Percentiles rank a stretch among this genome's conserved stretches.
Evolutionary conservation across 768 basidiomycete genomes (phyloP).

Genomic region (Pleurotus giganteus): DNA sequence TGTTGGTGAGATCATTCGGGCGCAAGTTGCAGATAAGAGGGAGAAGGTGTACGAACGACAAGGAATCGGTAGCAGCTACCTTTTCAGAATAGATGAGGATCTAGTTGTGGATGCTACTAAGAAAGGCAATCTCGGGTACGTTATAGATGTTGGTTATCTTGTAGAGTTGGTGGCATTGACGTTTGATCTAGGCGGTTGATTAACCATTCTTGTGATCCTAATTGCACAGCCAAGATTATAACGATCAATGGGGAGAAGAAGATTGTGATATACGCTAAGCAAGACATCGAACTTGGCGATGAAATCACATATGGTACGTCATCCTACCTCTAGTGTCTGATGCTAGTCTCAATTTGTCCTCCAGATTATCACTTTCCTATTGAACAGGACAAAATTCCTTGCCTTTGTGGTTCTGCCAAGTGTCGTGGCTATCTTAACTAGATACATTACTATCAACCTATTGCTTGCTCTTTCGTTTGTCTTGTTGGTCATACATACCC

Average conservation of each 20-base stretch:
- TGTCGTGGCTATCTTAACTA: conserved; percentile 97
- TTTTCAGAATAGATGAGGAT: conserved; percentile 98
- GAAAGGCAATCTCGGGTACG: conserved; percentile 97
- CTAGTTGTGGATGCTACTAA: conserved; percentile 98
- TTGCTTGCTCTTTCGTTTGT: conserved; percentile 12
- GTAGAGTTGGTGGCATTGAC: conserved; percentile 13
- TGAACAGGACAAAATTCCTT: conserved; percentile 96
- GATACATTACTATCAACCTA: conserved; percentile 34
- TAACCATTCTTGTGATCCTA: conserved; percentile 98
- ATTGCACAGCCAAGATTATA: conserved; percentile 88
- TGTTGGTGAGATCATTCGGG: conserved; percentile 95
- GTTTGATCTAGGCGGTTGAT: conserved; percentile 74
- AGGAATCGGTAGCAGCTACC: conserved; percentile 96
- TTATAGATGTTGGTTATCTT: conserved; percentile 21
- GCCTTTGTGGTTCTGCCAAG: conserved; percentile 84
- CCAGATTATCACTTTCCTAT: conserved; percentile 98
- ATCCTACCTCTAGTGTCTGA: neutral
- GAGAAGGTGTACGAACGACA: conserved; percentile 97
- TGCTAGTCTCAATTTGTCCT: conserved; percentile 4
- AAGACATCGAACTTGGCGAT: conserved; percentile 93
- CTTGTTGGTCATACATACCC: conserved; percentile 12
- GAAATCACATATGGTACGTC: conserved; percentile 93
- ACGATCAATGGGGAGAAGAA: conserved; percentile 92
- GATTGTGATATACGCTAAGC: conserved; percentile 99
- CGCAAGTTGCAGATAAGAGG: conserved; percentile 92